These are phyloP conservation scores for Epichloe brachyelytri DNA, from an alignment of 2,329 filamentous ascomycete genomes.

Conservation along the genomic window DNA sequence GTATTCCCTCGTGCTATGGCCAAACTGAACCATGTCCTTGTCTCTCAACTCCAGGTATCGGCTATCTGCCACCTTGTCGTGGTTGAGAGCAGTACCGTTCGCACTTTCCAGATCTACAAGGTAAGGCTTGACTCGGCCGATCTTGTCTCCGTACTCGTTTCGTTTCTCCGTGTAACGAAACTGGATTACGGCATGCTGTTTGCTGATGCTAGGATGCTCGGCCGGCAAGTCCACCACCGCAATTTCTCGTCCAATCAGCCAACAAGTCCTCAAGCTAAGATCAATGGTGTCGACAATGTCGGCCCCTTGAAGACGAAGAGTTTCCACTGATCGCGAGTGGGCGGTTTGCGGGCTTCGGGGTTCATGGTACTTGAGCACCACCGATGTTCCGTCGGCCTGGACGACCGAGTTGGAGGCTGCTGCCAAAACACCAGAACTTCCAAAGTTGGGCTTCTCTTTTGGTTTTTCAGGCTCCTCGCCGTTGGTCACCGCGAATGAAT, in stretches of 20 bases:
- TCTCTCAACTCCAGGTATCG: slow-evolving; percentile 77
- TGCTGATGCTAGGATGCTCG: slow-evolving; percentile 85
- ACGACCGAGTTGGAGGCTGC: slow-evolving; percentile 71
- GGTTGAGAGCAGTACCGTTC: slow-evolving; percentile 79
- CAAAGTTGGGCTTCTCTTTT: slow-evolving; percentile 83
- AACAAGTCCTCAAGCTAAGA: slow-evolving; percentile 66
- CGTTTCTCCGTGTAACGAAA: slow-evolving; percentile 75
- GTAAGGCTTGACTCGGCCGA: slow-evolving; percentile 72
- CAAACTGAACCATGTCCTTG: slow-evolving; percentile 83
- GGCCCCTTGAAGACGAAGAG: slow-evolving; percentile 81
- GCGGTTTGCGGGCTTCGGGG: slow-evolving; percentile 83
- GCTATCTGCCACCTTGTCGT: slow-evolving; percentile 56
- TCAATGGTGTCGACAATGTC: slow-evolving; percentile 74
- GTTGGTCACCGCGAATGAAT: slow-evolving; percentile 43
- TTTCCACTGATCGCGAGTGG: slow-evolving; percentile 68
- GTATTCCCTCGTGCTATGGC: slow-evolving; percentile 80
- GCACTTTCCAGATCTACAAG: slow-evolving; percentile 87
- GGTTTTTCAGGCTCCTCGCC: slow-evolving; percentile 38
- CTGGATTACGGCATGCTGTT: slow-evolving; percentile 91
- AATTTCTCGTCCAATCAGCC: slow-evolving; percentile 74
- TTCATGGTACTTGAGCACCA: slow-evolving; percentile 92
- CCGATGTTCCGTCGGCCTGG: slow-evolving; percentile 58
- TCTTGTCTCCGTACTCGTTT: slow-evolving; percentile 77
- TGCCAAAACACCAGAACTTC: slow-evolving; percentile 66
- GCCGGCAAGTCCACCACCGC: slow-evolving; percentile 71